Evolutionary conservation across 345 rosid genomes (phyloP).

Genomic region (Litchi chinensis): DNA sequence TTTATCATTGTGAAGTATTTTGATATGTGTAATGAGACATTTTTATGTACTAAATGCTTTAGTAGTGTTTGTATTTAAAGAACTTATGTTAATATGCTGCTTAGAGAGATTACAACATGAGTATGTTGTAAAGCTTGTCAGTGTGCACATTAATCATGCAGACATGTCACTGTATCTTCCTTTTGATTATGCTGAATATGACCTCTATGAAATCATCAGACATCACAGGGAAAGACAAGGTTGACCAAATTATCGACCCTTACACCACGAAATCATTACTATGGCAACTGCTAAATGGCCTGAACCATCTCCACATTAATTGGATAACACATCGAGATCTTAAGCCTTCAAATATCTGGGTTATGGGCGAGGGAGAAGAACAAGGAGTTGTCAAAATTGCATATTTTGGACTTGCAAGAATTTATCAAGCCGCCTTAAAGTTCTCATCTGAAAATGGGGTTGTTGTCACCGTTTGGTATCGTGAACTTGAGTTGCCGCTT

Average conservation of each 20-base stretch:
- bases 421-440: constrained; percentile 93
- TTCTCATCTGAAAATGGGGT: constrained; percentile 86
- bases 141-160: constrained; percentile 89
- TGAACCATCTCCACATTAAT: constrained; percentile 94
- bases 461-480: constrained; percentile 99
- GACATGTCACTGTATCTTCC: constrained; percentile 98
- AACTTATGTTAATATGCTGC: constrained; percentile 50
- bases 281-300: constrained; percentile 98
- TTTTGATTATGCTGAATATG: constrained; percentile 94
- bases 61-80: too few species aligned
- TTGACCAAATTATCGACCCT: constrained; percentile 57
- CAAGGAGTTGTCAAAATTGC: constrained; percentile 95
- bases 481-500: constrained; percentile 95
- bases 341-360: constrained; percentile 97
- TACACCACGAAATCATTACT: constrained; percentile 93
- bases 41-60: too few species aligned
- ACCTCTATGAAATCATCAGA: constrained; percentile 93
- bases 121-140: constrained; percentile 96
- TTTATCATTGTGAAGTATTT: too few species aligned
- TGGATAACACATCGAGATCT: constrained; percentile 99
- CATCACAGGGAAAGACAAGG: constrained; percentile 87
- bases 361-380: constrained; percentile 98
- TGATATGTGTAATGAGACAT: too few species aligned
- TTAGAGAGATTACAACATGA: constrained; percentile 88
- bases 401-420: constrained; percentile 96